Evolutionary conservation across 2,329 filamentous ascomycete species (phyloP).

Genomic region (Aurifilum marmelostoma): DNA sequence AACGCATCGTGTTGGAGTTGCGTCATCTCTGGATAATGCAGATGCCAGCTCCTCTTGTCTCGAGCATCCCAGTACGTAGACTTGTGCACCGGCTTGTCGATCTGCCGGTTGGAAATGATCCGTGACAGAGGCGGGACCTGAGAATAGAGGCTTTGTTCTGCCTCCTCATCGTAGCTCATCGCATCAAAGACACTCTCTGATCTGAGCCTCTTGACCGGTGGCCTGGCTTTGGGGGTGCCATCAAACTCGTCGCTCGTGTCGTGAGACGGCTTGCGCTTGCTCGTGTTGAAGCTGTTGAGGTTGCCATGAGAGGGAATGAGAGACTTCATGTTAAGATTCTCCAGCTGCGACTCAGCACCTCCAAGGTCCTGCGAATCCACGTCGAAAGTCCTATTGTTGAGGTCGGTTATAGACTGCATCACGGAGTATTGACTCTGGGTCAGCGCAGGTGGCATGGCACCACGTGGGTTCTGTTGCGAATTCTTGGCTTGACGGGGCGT

Average conservation of each 20-base stretch:
- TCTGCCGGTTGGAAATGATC: slow-evolving; percentile 57
- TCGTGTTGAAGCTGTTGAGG: slow-evolving; percentile 46
- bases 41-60: slow-evolving; percentile 60
- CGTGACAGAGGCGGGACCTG: slow-evolving; percentile 54
- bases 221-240: slow-evolving; percentile 40
- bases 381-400: slow-evolving; percentile 56
- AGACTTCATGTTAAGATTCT: slow-evolving; percentile 49
- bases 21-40: slow-evolving; percentile 67
- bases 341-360: slow-evolving; percentile 50
- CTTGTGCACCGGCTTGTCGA: slow-evolving; percentile 61
- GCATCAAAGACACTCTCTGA: slow-evolving; percentile 49
- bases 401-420: slow-evolving; percentile 51
- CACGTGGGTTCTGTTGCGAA: slow-evolving; percentile 31
- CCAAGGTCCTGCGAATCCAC: slow-evolving; percentile 60
- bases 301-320: slow-evolving; percentile 30
- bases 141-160: slow-evolving; percentile 45
- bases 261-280: slow-evolving; percentile 58
- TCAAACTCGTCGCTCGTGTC: slow-evolving; percentile 59
- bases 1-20: slow-evolving; percentile 62
- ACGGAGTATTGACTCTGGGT: slow-evolving; percentile 30
- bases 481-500: slow-evolving; percentile 28
- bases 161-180: slow-evolving; percentile 26
- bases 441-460: slow-evolving; percentile 34
- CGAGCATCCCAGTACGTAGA: slow-evolving; percentile 59
- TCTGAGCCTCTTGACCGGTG: slow-evolving; percentile 59